These are phyloP conservation scores for Aspergillus eucalypticola DNA, from an alignment of 2,329 filamentous ascomycete species.

Conservation along the genomic window DNA sequence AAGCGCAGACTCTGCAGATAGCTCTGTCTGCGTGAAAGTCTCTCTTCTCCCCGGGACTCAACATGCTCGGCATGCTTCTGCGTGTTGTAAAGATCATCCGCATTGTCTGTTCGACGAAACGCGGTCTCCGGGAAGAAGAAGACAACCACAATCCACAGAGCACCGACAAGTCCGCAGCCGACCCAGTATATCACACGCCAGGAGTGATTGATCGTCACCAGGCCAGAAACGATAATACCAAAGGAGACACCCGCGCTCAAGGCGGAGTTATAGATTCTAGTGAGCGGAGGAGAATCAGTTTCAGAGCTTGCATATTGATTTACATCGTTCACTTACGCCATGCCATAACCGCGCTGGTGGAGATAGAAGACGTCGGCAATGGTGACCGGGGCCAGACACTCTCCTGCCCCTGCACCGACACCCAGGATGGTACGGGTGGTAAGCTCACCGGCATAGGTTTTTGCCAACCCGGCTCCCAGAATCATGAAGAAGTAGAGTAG, in stretches of 20 bases:
- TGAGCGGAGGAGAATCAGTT: constrained; percentile 35
- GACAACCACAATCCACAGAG: background rate
- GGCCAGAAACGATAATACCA: constrained; percentile 35
- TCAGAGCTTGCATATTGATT: constrained; percentile 38
- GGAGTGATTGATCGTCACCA: constrained; percentile 33
- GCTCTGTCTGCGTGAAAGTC: background rate
- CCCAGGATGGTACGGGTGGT: constrained; percentile 55
- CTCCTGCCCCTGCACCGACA: constrained; percentile 55
- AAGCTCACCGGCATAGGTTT: constrained; percentile 32
- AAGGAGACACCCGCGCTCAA: constrained; percentile 17
- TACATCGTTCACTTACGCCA: background rate
- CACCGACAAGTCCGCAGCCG: background rate
- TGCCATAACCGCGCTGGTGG: constrained; percentile 47
- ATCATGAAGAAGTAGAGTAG: constrained; percentile 30
- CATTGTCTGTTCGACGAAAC: background rate
- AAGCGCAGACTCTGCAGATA: constrained; percentile 1
- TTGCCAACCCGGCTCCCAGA: constrained; percentile 40
- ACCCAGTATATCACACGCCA: constrained; percentile 36
- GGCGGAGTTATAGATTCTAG: constrained; percentile 24
- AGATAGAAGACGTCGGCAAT: constrained; percentile 60
- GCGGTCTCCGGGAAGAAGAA: constrained; percentile 10
- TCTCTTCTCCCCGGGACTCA: background rate
- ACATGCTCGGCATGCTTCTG: background rate
- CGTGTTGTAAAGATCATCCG: background rate
- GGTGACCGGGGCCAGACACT: constrained; percentile 51